Percentiles rank a stretch among this genome's conserved stretches.
These are phyloP conservation scores for Caryopteris hybrid DNA, from an alignment of 305 asterid species.

Conservation along the genomic window DNA sequence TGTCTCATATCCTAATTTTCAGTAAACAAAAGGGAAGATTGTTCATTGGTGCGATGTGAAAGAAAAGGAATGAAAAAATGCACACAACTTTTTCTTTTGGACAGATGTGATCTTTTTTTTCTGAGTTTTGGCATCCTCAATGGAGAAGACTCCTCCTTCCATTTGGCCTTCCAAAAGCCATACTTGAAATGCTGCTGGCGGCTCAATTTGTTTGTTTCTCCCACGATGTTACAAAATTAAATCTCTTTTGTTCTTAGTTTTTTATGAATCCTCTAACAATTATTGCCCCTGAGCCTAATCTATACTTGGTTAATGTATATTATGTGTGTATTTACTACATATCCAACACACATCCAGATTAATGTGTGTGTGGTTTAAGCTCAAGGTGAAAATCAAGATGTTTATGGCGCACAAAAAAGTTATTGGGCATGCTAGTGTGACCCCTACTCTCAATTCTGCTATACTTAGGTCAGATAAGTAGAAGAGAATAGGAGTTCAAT, in stretches of 20 bases:
- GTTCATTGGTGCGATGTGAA: conserved; percentile 24
- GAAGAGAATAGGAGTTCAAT: too few relatives aligned
- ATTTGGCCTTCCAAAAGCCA: conserved; percentile 14
- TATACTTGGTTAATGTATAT: too few relatives aligned
- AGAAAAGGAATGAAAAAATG: background rate
- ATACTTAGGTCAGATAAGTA: too few relatives aligned
- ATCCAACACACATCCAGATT: too few relatives aligned
- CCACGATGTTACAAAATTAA: background rate
- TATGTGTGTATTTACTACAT: too few relatives aligned
- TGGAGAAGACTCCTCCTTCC: background rate
- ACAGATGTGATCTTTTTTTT: background rate
- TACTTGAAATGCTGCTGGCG: conserved; percentile 24
- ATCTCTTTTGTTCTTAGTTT: background rate
- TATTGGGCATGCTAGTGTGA: too few relatives aligned
- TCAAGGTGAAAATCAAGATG: too few relatives aligned
- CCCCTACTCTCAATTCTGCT: too few relatives aligned
- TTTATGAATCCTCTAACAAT: background rate
- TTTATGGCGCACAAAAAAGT: too few relatives aligned
- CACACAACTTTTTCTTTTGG: conserved; percentile 11
- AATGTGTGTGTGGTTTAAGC: too few relatives aligned
- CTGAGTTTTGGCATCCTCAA: conserved; percentile 7
- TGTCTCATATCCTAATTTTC: conserved; percentile 15
- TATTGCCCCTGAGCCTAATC: too few relatives aligned
- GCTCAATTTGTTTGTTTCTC: conserved; percentile 21
- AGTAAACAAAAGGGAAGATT: background rate